Percentiles rank a stretch among this genome's conserved stretches.
Evolutionary conservation across 305 asterid genomes (phyloP).

Genomic region (Euphrasia arctica): DNA sequence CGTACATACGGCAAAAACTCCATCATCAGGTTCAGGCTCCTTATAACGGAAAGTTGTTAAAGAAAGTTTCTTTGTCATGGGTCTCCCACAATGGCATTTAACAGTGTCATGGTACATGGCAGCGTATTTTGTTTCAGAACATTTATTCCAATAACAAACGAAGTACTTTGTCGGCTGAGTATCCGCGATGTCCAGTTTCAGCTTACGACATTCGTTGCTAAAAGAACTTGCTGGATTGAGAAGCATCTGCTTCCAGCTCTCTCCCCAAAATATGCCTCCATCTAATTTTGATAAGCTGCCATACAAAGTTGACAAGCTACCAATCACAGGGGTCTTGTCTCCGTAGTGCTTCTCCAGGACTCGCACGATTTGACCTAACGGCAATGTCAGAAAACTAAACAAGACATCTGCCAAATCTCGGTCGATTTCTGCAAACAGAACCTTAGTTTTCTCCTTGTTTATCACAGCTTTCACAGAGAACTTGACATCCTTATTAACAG

Average conservation of each 20-base stretch:
- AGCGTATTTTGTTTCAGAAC: background rate
- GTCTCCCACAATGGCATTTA: conserved; percentile 3
- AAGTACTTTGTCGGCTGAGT: conserved; percentile 19
- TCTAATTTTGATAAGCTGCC: conserved; percentile 3
- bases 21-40: background rate
- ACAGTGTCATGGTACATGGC: conserved; percentile 13
- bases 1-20: background rate
- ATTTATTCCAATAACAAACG: background rate
- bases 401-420: conserved; percentile 5
- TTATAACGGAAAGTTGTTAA: background rate
- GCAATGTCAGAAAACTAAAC: conserved; percentile 22
- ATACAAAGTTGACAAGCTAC: conserved; percentile 24
- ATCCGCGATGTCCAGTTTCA: conserved; percentile 20
- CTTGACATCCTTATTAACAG: background rate
- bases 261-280: background rate
- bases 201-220: conserved; percentile 12
- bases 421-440: conserved; percentile 25
- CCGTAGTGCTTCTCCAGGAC: conserved; percentile 13
- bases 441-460: conserved; percentile 23
- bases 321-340: background rate
- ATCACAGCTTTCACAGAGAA: background rate
- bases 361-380: conserved; percentile 24
- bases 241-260: conserved; percentile 12
- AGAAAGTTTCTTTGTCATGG: background rate
- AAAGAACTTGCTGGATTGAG: conserved; percentile 13